Evolutionary conservation across 2,329 filamentous ascomycete genomes (phyloP), one percentile per base, ranked within the genome.

Genomic region (Truncatella angustata): DNA sequence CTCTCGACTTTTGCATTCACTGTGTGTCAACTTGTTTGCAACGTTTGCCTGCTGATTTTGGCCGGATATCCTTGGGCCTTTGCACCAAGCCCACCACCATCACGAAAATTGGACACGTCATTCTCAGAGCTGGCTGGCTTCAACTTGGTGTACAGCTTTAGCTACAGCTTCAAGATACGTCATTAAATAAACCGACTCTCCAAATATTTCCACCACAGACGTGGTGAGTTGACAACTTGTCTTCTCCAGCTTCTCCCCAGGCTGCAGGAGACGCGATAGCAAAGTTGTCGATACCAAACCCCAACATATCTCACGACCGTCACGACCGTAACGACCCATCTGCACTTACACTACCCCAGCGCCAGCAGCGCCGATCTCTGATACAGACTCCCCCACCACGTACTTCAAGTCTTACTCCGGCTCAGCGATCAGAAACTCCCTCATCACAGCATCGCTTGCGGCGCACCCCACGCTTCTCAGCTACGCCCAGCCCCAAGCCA

Each of bases 251-350:
- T 63, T 65, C 62, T 55, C 58, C 60, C 60, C 64, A 60, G 59
- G 64, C 65, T 62, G 67, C 64, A 60, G 63, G 61, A 58, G 62
- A 63, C 62, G 59, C 60, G 60, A 67, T 69, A 69, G 73, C 73
- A 70, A 74, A 72, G 66, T 73, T 76, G 75, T 73, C 74, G 61
- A 70, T 66, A 65, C 68, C 66, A 68, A 70, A 63, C 52, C 62
- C 70, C 57, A 62, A 66, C 43, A 62, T 65, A 59, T 66, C 66
- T 78, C 65, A 79, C 73, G 78, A 81, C 77, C 73, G 73, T 76
- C 70, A 80, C 80, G 77, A 80, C 65, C 70, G 62, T 70, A 66
- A 80, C 76, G 76, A 76, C 64, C 68, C 70, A 62, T 70, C 71
- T 49, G 66, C 65, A 52, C 57, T 70, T 55, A 58, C 63, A 60